Base-by-base conservation (phyloP, 129 eudicot genomes). In the Chrysanthemum lavandulifolium region DNA sequence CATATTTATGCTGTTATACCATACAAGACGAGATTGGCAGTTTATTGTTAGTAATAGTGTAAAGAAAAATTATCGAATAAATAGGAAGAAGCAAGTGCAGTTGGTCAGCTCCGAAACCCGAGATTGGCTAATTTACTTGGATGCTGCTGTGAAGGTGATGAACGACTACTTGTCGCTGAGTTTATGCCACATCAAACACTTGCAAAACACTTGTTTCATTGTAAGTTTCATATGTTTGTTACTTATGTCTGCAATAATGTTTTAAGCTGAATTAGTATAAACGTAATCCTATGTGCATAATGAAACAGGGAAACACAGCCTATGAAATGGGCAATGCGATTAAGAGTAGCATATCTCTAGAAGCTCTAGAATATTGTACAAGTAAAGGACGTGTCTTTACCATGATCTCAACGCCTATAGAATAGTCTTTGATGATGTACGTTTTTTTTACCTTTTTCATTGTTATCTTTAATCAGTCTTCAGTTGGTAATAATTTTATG, bases 241-340 rank as follows among this genome's bases (percentile, higher is more conserved):
- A 54, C 5, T 47, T 51, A 58, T 50, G 36, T 69, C 8, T 58
- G 50, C 31, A 55, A 51, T 21, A n/a, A 61, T 15, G 13, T 13
- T 27, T 74, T 45, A 50, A 25, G 27, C 10, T 63, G 49, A 61
- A 51, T 54, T 10, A 5, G 14, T 36, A 13, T n/a, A 61, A 62
- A 58, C 58, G 69, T 53, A 55, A 72, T 74, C 67, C 25, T 65
- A 31, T 76, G 73, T 74, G 67, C 67, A 68, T 87, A 45, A 57
- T 82, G 71, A 63, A 21, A 70, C 70, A 92, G 98, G 98, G 96
- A 92, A 74, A 64, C 95, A 60, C 98, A 89, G 3, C 98, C 98
- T 29, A 87, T 92, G 98, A 92, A 89, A 84, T 92, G 98, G 98
- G 87, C 95, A 45, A 92, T 92, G 98, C 86, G 98, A 60, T 82